Percentiles rank a stretch among this genome's conserved stretches.
Conservation (phyloP, 2,329 filamentous ascomycete species). For the Cylindrodendrum hubeiense region DNA sequence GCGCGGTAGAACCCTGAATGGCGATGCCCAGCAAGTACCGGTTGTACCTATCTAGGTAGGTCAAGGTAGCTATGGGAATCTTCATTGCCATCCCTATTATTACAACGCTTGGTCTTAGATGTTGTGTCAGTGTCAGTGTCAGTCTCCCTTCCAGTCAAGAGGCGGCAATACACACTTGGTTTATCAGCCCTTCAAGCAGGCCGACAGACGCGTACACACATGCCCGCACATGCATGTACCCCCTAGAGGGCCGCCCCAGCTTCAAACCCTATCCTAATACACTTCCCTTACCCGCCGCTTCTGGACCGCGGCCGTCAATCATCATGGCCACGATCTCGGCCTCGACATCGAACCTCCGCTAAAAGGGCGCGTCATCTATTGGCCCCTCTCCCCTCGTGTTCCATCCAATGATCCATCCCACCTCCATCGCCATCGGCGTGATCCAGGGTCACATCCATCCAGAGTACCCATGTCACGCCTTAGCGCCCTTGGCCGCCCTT, state of each 20-base stretch:
- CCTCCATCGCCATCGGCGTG: constrained; percentile 10
- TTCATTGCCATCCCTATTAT: neutral
- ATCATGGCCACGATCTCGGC: neutral
- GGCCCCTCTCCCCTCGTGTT: neutral
- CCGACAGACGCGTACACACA: neutral
- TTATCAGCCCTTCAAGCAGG: neutral
- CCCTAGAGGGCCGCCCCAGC: neutral
- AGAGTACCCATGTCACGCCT: constrained; percentile 19
- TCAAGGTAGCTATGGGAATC: neutral
- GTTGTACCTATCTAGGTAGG: too few relatives aligned
- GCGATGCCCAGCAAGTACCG: neutral
- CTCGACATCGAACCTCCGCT: neutral
- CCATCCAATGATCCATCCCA: constrained; percentile 14
- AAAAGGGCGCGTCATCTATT: constrained; percentile 11
- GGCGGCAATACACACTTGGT: neutral
- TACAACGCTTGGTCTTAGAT: neutral
- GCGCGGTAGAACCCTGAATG: neutral
- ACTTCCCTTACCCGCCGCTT: neutral
- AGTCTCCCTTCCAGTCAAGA: constrained; percentile 1
- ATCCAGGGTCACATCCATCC: constrained; percentile 22
- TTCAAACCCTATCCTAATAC: neutral
- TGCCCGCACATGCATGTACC: neutral
- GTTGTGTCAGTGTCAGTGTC: constrained; percentile 6
- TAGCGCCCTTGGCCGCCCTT: constrained; percentile 21
- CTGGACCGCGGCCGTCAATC: neutral